Base-by-base conservation (phyloP, 345 rosid genomes). In the Balakata baccata region DNA sequence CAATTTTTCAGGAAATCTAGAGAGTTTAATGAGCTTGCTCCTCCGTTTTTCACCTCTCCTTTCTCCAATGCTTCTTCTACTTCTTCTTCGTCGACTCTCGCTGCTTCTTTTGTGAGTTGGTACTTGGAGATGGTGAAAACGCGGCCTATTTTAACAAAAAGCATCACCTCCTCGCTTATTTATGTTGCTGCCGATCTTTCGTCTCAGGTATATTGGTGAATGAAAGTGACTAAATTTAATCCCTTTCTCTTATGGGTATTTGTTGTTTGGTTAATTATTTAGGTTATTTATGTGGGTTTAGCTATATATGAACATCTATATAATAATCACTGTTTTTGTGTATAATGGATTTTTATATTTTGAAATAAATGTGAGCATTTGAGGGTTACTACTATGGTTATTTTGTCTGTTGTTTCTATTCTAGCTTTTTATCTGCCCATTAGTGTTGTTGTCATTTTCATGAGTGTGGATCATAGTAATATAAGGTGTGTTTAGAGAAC, bases 111-210 rank as follows among this genome's bases (percentile, higher is more conserved):
- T 64, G 81, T 95, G 22, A 86, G 89, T 0, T 92, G 98, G 99
- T 91, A 95, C 78, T 74, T 95, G 84, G 87, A 84, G 12, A 88
- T 91, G 98, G 84, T 95, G 29, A 87, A 92, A 84, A 81, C 98
- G 0, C 68, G 93, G 34, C 98, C 99, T 43, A 73, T 95, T 81
- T 65, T 92, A 13, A 91, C 98, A 0, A 95, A 95, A 83, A 88
- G 94, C 52, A 58, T 84, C 69, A 89, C 98, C 1, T 80, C 87
- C 9, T 81, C 93, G 43, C 81, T 89, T 73, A 89, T 91, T 75
- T 95, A 92, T 81, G 74, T 81, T 10, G 97, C 98, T 11, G 97
- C 99, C 46, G 99, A 91, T 79, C 76, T 92, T 74, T 88, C 99
- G 17, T 88, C 99, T 66, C 99, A 95, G 99, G 99, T 90, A 46